Percentiles rank a stretch among this genome's conserved stretches.
phyloP scores from a whole-genome alignment of 495 filamentous ascomycete genomes.

The Chaetomidium leptoderma region DNA sequence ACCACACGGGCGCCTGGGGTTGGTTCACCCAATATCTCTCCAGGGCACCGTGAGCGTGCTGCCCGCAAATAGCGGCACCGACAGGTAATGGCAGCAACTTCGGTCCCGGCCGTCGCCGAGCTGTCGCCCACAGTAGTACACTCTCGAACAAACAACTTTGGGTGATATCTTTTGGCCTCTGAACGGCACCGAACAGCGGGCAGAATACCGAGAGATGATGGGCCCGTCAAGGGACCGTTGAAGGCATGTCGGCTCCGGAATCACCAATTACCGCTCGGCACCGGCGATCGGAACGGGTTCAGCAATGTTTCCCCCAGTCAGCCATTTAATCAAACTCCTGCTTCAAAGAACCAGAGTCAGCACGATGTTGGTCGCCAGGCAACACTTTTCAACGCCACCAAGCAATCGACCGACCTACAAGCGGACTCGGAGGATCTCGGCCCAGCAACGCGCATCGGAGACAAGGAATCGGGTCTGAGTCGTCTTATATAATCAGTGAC shows the following conservation, averaged over 20 bases:
- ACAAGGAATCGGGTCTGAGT: no score
- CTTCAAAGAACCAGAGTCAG: not conserved
- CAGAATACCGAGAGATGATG: not conserved
- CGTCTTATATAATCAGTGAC: no score
- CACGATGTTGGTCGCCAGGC: not conserved
- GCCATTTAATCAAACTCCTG: not conserved
- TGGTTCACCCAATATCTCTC: not conserved
- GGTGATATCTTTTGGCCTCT: no score
- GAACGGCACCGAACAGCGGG: not conserved
- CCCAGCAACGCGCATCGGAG: no score
- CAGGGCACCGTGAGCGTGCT: no score
- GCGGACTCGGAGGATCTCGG: not conserved
- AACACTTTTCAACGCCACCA: not conserved
- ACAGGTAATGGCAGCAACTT: no score
- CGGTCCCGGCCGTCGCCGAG: not conserved
- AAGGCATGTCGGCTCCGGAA: not conserved
- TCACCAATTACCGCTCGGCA: not conserved
- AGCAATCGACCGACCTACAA: not conserved
- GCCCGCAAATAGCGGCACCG: no score
- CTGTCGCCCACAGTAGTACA: no score
- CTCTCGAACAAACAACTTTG: no score
- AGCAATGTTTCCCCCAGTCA: not conserved
- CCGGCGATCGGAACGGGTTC: not conserved
- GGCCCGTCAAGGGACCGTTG: not conserved
- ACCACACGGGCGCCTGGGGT: not conserved